Evolutionary conservation across 2,329 filamentous ascomycete species (phyloP), one percentile per base, ranked within the genome.

Genomic region (Paecilomyces dactylethromorphus): DNA sequence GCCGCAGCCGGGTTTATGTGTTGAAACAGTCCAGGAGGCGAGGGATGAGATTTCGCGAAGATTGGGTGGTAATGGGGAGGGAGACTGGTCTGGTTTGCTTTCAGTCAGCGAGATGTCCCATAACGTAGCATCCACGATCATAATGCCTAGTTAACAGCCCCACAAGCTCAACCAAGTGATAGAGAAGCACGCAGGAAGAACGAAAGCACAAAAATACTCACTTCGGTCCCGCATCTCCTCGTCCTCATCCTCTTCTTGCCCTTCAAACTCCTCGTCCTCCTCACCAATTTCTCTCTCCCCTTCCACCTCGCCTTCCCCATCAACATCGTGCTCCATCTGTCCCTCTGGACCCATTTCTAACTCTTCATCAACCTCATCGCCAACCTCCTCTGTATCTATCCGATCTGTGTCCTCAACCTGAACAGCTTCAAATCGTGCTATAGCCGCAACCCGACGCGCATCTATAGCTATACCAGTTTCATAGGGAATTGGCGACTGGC

Each of bases 21-120:
- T 83, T 13, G 83, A 85, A 51, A 87, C 82, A 6, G 83, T 86
- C 85, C 84, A 87, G 32, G 83, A 86, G n/a, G 85, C 85, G 22
- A 87, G 78, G 1, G 83, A 84, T 56, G 82, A 85, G 63, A 87
- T 87, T 62, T 87, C 85, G 64, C 85, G 84, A 56, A 87, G 75
- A 59, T 76, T 75, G 2, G 68, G 66, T 2, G 75, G 74, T 11
- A 76, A 65, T 1, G 75, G 75, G 1, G 72, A 68, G 11, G 73
- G 68, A 0, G 71, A 71, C 63, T 66, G 69, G 50, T 72, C 74
- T 75, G 54, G 21, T 35, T 53, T 45, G 53, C 31, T 55, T 21
- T 18, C 22, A 50, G 55, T 58, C 59, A 58, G 60, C 26, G 31
- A 18, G 39, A 45, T 29, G n/a, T 10, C 3, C 18, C 39, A n/a